phyloP scores from a whole-genome alignment of 192 early-diverging fungal species.

The Umbelopsis vinacea region DNA sequence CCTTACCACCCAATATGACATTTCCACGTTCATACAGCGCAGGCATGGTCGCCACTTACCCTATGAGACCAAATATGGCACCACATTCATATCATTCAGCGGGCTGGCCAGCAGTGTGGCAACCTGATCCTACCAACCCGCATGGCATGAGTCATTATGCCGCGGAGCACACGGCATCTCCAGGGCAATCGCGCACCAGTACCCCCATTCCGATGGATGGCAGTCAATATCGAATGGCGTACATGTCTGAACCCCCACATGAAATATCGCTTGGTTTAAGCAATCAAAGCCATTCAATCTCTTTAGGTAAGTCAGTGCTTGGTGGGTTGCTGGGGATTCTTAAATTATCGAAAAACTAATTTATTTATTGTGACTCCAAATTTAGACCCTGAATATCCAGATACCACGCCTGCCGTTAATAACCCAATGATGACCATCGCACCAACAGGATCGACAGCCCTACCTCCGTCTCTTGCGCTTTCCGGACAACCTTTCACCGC shows the following conservation, averaged over 20 bases:
- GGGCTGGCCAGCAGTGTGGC: background rate
- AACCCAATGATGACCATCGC: background rate
- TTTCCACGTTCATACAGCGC: constrained; percentile 17
- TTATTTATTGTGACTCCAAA: background rate
- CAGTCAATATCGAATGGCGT: background rate
- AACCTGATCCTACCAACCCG: background rate
- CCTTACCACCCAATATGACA: constrained; percentile 12
- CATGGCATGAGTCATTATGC: background rate
- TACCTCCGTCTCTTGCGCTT: background rate
- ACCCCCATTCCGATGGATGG: background rate
- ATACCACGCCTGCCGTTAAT: background rate
- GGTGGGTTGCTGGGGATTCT: background rate
- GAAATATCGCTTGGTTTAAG: background rate
- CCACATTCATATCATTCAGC: background rate
- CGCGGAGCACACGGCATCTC: background rate
- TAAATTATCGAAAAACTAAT: background rate
- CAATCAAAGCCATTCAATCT: background rate
- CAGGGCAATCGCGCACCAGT: background rate
- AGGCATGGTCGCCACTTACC: background rate
- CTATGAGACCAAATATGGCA: constrained; percentile 2
- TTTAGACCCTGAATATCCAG: constrained; percentile 2
- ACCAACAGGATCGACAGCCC: background rate
- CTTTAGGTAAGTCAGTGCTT: background rate
- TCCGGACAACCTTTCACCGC: constrained; percentile 49
- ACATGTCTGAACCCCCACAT: background rate